A percentile compares a stretch with the other conserved stretches of the same genome.
These are phyloP conservation scores for Malus hybrid DNA, from an alignment of 331 rosid genomes.

Conservation along the genomic window DNA sequence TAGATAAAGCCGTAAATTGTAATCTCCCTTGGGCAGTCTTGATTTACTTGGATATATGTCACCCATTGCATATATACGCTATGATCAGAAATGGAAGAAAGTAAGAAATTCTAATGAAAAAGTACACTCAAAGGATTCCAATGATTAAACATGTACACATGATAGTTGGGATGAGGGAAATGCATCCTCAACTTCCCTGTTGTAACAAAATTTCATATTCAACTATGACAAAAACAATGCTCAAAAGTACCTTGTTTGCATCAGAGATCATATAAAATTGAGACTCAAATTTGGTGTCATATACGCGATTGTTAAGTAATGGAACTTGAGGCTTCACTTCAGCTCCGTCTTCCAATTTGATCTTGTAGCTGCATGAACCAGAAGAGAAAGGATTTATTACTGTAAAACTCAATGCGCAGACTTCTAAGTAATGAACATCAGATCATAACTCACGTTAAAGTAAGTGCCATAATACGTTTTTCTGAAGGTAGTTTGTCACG, in stretches of 20 bases:
- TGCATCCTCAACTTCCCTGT: too few relatives aligned
- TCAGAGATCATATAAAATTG: conserved; percentile 85
- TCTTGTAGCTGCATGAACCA: conserved; percentile 61
- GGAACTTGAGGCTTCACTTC: conserved; percentile 76
- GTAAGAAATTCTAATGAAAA: not conserved
- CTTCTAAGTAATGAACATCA: conserved; percentile 13
- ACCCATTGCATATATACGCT: conserved; percentile 73
- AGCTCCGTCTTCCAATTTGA: conserved; percentile 80
- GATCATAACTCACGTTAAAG: conserved; percentile 56
- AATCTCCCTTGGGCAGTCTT: conserved; percentile 85
- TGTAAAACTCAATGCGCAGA: conserved; percentile 4
- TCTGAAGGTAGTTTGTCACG: conserved; percentile 89
- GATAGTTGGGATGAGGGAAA: too few relatives aligned
- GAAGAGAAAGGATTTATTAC: conserved; percentile 6
- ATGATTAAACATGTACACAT: too few relatives aligned
- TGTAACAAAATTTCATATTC: conserved; percentile 1
- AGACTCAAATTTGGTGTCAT: conserved; percentile 83
- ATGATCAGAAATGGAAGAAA: conserved; percentile 12
- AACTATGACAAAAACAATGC: not conserved
- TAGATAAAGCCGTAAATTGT: conserved; percentile 60
- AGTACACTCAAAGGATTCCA: not conserved
- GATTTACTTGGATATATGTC: conserved; percentile 67
- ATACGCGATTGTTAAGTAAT: conserved; percentile 66
- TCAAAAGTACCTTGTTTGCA: conserved; percentile 53
- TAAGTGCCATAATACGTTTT: conserved; percentile 74